Evolutionary conservation across 1,284 basidiomycete species (phyloP), one percentile per base, ranked within the genome.

Genomic region (Ustanciosporium gigantosporum): DNA sequence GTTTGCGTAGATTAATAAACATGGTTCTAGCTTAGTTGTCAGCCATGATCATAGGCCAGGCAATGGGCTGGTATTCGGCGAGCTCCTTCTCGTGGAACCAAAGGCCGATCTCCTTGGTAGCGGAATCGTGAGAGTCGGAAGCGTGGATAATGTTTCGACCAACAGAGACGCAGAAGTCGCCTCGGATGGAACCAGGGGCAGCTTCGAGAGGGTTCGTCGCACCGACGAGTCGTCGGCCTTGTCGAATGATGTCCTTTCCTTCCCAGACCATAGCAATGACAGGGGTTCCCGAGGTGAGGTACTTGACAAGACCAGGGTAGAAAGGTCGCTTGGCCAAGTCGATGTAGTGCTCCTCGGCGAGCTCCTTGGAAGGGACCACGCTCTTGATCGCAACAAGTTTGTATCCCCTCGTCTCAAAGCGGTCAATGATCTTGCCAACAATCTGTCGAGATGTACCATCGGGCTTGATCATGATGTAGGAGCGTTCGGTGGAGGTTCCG

Each of bases 91-190:
- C 65, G 62, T 75, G 73, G 77, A 81, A 81, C 80, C 80, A 81
- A 36, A 81, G 79, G 34, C 78, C 80, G 53, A 81, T 81, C 77
- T 81, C 80, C 74, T 81, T 69, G 70, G 80, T 80, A 34, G 80
- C 80, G 39, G 79, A 75, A 34, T 81, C 80, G 68, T 79, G 79
- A 38, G 78, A 78, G 79, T 81, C 80, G 13, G 80, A 80, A 40
- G 79, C 80, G 72, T 81, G 80, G 68, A 81, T 80, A 46, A 79
- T 74, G 79, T 81, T 81, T 44, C 80, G 79, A 36, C 80, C 79
- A 23, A 70, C 66, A 45, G 62, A 68, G 36, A 73, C 47, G 32
- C 66, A 68, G 42, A 43, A 70, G 56, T 74, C 61, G 43, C 72
- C 72, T 16, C 72, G 66, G 27, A 74, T 56, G 23, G 61, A 64